Evolutionary conservation across 441 rosid species (phyloP), one percentile per base, ranked within the genome.

Genomic region (Adansonia madagascariensis): DNA sequence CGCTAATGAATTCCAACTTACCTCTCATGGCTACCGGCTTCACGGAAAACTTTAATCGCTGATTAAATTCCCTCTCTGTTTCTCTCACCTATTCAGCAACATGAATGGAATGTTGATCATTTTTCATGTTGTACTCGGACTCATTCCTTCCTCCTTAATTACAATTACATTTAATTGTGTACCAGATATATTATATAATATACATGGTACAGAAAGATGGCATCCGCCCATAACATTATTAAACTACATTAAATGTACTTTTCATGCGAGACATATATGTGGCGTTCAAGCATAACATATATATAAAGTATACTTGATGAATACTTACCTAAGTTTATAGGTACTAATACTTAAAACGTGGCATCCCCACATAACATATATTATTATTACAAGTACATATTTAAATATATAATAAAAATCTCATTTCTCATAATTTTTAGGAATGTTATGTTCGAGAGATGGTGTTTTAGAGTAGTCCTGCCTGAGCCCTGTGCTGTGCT

Each of bases 271-370:
- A 27, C 43, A 0, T 57, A 8, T 8, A 50, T 15, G 60, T 70
- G 60, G 74, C 74, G 61, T 70, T 52, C 60, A 70, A 70, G 59
- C 60, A 50, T 50, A 27, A 52, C 59, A 4, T 35, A 24, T 27
- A 49, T 1, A 66, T 3, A 41, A 43, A 8, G 17, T 64, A n/a
- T 39, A 64, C 20, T 15, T 41, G 49, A 39, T 64, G 49, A 64
- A 41, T 10, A 43, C 53, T 9, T 41, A 65, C 14, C 27, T 22
- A 65, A 65, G 18, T 65, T 65, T 65, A 17, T 65, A 65, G 18
- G 8, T 17, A 1, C 7, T n/a, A 53, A 5, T 35, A 35, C 39
- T 35, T 35, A 35, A 55, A n/a, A n/a, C 8, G 22, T 55, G 59
- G 22, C 59, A 55, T 55, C 20, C 50, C 50, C 50, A 47, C 14